Conservation (phyloP, 2,329 filamentous ascomycete genomes). For the Epicoccum nigrum region DNA sequence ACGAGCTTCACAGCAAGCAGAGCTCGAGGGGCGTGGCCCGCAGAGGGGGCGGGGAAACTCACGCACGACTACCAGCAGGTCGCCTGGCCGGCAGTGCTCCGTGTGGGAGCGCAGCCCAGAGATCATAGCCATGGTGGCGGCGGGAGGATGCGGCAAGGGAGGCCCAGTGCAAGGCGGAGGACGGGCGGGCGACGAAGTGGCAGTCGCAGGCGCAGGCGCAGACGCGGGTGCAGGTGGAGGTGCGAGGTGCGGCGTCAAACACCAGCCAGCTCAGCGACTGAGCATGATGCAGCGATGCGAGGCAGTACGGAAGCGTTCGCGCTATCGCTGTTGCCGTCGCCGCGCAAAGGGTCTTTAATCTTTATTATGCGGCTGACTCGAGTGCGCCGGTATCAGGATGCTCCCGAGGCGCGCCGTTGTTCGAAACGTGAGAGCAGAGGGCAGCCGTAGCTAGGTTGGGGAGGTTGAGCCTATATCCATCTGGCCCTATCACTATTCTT, state of each 20-base stretch:
- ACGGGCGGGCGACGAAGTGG: too few species aligned
- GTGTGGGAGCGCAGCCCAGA: slow-evolving; percentile 40
- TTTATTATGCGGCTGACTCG: slow-evolving; percentile 12
- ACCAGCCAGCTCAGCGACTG: slow-evolving; percentile 11
- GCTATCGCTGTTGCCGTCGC: slow-evolving; percentile 14
- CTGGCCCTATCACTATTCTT: slow-evolving; percentile 8
- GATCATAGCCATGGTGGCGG: slow-evolving; percentile 32
- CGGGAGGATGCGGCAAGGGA: slow-evolving; percentile 5
- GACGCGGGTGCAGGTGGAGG: slow-evolving; percentile 1
- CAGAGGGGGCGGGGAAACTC: slow-evolving; percentile 49
- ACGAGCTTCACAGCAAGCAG: background rate
- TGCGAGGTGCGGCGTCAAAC: slow-evolving; percentile 8
- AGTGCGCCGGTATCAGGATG: slow-evolving; percentile 4
- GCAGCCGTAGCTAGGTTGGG: slow-evolving; percentile 1
- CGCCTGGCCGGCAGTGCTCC: slow-evolving; percentile 65
- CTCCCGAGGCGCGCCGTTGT: slow-evolving; percentile 12
- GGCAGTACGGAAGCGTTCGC: slow-evolving; percentile 8
- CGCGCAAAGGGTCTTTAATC: background rate
- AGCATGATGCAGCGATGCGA: slow-evolving; percentile 8
- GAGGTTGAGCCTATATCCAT: slow-evolving; percentile 9
- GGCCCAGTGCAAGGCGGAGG: slow-evolving; percentile 1
- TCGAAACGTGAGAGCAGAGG: slow-evolving; percentile 9
- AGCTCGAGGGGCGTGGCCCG: background rate
- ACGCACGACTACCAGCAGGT: slow-evolving; percentile 75
- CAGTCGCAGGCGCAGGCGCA: too few species aligned